Percentiles rank a stretch among this genome's conserved stretches.
Conservation (phyloP, 441 rosid genomes). For the Kokia cookei region DNA sequence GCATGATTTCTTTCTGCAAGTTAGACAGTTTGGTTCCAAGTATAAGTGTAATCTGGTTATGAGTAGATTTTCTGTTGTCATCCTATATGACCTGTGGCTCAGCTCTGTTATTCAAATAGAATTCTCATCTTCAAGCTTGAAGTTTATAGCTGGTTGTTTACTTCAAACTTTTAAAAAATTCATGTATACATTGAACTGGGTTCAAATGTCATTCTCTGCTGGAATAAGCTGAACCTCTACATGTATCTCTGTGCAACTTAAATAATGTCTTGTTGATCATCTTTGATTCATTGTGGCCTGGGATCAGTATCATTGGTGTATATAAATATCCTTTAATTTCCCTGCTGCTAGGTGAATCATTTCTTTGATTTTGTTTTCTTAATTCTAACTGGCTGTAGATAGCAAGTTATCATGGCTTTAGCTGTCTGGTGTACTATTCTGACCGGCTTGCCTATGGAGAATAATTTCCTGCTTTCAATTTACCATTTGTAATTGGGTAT, state of each 20-base stretch:
- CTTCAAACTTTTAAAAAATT: not conserved
- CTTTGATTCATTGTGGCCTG: not conserved
- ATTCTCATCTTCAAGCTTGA: not conserved
- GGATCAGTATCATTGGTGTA: not conserved
- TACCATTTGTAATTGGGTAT: not conserved
- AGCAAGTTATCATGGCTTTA: not conserved
- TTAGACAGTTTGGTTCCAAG: not conserved
- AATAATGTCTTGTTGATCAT: not conserved
- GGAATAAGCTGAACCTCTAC: not conserved
- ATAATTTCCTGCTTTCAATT: not conserved
- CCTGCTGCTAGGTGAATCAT: not conserved
- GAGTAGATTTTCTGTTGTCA: not conserved
- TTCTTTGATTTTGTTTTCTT: not conserved
- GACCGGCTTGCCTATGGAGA: not conserved
- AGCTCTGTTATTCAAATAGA: not conserved
- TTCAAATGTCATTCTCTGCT: not conserved
- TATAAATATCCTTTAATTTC: not conserved
- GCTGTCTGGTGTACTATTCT: not conserved
- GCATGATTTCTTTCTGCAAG: not conserved
- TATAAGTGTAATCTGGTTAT: not conserved
- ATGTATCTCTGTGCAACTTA: not conserved
- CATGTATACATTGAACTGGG: not conserved
- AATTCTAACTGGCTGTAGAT: not conserved
- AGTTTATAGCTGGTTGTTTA: not conserved
- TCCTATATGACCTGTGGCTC: not conserved